Conservation (phyloP, 1,284 basidiomycete species). For the Ceratobasidium sp. region DNA sequence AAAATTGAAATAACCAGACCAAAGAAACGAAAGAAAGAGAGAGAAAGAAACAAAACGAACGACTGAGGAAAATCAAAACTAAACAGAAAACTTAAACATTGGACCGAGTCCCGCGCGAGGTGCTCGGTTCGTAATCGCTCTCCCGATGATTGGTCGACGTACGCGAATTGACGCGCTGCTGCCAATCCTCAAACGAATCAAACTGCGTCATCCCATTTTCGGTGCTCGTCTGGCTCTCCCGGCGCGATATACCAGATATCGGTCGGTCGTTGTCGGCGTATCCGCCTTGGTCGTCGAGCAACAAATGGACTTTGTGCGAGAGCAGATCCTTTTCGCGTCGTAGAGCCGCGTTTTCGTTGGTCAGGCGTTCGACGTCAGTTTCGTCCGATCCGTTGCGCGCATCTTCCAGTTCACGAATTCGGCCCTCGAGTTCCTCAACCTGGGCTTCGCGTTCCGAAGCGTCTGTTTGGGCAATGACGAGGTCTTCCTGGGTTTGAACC, state of each 20-base stretch:
- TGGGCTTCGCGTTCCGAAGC: conserved; percentile 80
- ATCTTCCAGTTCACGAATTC: conserved; percentile 81
- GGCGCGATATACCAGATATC: conserved; percentile 72
- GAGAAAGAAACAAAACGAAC: conserved; percentile 45
- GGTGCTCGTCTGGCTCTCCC: conserved; percentile 81
- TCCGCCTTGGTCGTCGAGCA: conserved; percentile 84
- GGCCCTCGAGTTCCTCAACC: conserved; percentile 81
- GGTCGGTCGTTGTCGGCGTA: conserved; percentile 69
- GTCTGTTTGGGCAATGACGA: conserved; percentile 78
- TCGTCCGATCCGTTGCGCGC: conserved; percentile 81
- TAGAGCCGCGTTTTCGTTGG: conserved; percentile 79
- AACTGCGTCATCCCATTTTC: conserved; percentile 77
- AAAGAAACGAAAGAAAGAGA: conserved; percentile 66
- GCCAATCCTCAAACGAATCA: conserved; percentile 84
- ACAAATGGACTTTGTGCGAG: conserved; percentile 84
- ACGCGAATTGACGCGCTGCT: conserved; percentile 63
- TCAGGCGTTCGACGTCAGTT: conserved; percentile 78
- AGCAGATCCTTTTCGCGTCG: conserved; percentile 87
- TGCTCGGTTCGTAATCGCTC: conserved; percentile 72
- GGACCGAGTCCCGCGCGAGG: conserved; percentile 68
- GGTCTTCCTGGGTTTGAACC: conserved; percentile 76
- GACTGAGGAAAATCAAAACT: conserved; percentile 66
- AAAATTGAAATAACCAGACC: conserved; percentile 55
- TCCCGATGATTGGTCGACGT: conserved; percentile 69
- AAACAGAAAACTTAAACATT: conserved; percentile 69